These are phyloP conservation scores for Penicillium silybi DNA, from an alignment of 495 filamentous ascomycete species.

Conservation along the genomic window DNA sequence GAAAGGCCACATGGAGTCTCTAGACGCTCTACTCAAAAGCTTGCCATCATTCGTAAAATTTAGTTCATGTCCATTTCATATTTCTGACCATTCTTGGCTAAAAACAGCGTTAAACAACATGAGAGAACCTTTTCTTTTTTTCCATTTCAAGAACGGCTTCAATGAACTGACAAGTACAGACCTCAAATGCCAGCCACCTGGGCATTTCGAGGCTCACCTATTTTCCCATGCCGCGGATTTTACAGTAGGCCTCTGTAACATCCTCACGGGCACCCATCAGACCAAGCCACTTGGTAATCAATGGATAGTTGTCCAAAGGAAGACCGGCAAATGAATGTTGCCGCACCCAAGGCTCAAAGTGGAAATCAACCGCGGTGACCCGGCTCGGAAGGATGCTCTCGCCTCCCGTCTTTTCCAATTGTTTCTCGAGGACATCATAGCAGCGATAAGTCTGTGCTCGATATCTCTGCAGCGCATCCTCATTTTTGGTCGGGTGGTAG, in stretches of 20 bases:
- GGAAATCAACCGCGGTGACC: conserved; percentile 38
- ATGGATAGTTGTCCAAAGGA: conserved; percentile 36
- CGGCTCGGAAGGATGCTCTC: conserved; percentile 33
- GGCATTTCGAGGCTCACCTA: not conserved
- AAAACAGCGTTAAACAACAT: too few relatives aligned
- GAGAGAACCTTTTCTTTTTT: too few relatives aligned
- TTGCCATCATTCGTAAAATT: too few relatives aligned
- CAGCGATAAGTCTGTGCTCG: conserved; percentile 34
- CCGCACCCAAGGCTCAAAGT: conserved; percentile 46
- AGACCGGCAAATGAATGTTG: conserved; percentile 37
- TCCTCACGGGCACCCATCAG: conserved; percentile 26
- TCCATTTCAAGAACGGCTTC: too few relatives aligned
- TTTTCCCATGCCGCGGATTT: conserved; percentile 3
- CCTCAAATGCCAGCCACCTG: too few relatives aligned
- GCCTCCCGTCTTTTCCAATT: conserved; percentile 36
- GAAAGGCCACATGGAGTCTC: too few relatives aligned
- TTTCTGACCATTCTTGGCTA: too few relatives aligned
- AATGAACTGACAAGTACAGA: too few relatives aligned
- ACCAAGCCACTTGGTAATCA: conserved; percentile 25
- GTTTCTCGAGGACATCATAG: conserved; percentile 40
- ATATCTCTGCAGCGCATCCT: conserved; percentile 38
- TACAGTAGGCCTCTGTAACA: conserved; percentile 26
- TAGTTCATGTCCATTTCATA: too few relatives aligned
- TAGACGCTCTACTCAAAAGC: too few relatives aligned
- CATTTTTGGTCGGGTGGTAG: conserved; percentile 31